Base-by-base conservation (phyloP, 768 basidiomycete genomes). In the Amanita exitialis region DNA sequence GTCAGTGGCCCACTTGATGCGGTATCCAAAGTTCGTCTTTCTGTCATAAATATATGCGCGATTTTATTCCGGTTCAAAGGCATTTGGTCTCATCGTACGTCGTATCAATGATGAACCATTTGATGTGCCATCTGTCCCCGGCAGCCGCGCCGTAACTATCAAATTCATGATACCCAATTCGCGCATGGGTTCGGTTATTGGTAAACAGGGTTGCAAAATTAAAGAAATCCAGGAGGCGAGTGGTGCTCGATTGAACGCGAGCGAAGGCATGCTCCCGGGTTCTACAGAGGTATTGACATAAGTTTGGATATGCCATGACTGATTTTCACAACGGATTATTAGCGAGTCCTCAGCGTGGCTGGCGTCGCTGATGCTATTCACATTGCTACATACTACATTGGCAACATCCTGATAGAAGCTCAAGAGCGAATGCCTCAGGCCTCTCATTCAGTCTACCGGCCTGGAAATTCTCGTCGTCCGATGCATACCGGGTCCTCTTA, bases 121-220 rank as follows among this genome's bases (percentile, higher is more conserved):
- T 68, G 96, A 97, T 61, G 86, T 90, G 41, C 91, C 96, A 18
- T 98, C 95, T 32, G 90, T 98, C 4, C 96, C 96, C 42, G 96
- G 96, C 53, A 96, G 93, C 62, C 82, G 94, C 53, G 95, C 96
- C 25, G 96, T 99, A 49, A 98, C 96, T 27, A 98, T 99, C 76
- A 97, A 98, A 67, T 98, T 92, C 64, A 97, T 98, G 87, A 96
- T 98, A 52, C 95, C 95, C 56, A 97, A 98, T 68, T 94, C 92
- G 8, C 87, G 95, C 53, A 98, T 98, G 95, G 95, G 95, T 37
- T 96, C 93, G 15, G 92, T 97, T 54, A 99, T 99, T 61, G 96
- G 96, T 51, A 98, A 96, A 66, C 89, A 86, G 56, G 96, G 96
- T 28, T 85, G 86, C 34, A 99, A 99, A 68, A 99, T 99, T 66